Conservation (phyloP, 148 eudicot genomes). For the Vaccinium darrowii region DNA sequence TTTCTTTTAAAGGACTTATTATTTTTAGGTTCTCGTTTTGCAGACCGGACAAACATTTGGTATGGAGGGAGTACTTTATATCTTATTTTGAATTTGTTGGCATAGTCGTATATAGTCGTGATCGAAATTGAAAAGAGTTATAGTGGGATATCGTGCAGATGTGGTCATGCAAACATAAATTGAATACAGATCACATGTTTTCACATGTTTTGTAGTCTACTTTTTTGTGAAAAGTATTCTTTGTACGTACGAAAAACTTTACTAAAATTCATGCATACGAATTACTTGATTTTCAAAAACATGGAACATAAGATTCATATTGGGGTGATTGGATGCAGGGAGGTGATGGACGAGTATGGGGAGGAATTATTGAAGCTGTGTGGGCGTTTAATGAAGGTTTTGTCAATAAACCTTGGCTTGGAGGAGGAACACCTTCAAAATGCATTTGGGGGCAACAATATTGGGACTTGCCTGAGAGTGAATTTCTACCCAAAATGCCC, state of each 20-base stretch:
- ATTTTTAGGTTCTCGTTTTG: no score
- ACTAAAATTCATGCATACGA: not conserved
- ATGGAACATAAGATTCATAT: not conserved
- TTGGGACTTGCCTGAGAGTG: slow-evolving; percentile 70
- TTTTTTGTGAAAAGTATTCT: no score
- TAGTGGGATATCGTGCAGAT: not conserved
- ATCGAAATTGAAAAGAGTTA: not conserved
- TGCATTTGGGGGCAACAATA: slow-evolving; percentile 72
- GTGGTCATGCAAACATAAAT: not conserved
- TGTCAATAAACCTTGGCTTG: slow-evolving; percentile 68
- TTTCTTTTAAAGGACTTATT: no score
- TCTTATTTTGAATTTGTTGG: not conserved
- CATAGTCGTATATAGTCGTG: not conserved
- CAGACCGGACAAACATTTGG: no score
- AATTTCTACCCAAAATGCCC: slow-evolving; percentile 92
- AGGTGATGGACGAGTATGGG: slow-evolving; percentile 63
- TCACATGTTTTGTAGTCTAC: not conserved
- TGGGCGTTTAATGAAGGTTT: slow-evolving; percentile 53
- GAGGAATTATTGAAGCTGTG: slow-evolving; percentile 57
- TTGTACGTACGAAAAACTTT: no score
- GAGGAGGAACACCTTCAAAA: slow-evolving; percentile 56
- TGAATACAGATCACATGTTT: not conserved
- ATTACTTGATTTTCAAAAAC: not conserved
- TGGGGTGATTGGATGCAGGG: slow-evolving; percentile 39
- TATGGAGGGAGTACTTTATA: no score